Percentiles rank a stretch among this genome's conserved stretches.
Conservation (phyloP, 176 grass and related monocot genomes). For the Oryza glumipatula region DNA sequence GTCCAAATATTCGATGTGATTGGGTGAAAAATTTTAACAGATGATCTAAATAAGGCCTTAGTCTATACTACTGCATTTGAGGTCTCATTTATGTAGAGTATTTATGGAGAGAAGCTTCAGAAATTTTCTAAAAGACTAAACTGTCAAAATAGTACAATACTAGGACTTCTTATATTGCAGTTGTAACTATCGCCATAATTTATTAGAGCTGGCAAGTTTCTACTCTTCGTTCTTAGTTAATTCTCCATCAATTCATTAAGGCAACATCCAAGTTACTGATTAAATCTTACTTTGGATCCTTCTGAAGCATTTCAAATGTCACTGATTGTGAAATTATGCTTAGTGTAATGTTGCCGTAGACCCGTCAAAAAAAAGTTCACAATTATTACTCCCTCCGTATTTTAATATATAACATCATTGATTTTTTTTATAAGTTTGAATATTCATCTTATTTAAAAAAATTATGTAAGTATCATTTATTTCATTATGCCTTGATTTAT, state of each 20-base stretch:
- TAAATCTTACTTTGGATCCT: not conserved
- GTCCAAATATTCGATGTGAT: too few species aligned
- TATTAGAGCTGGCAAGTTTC: constrained; percentile 25
- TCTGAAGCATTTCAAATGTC: not conserved
- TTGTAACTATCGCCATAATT: constrained; percentile 24
- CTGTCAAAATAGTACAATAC: not conserved
- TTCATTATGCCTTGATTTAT: too few species aligned
- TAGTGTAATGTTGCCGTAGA: not conserved
- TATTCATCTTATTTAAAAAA: too few species aligned
- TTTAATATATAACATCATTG: too few species aligned
- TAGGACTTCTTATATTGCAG: not conserved
- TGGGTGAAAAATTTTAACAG: too few species aligned
- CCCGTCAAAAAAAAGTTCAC: not conserved
- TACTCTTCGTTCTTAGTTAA: not conserved
- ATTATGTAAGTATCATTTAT: too few species aligned
- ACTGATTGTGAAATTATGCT: not conserved
- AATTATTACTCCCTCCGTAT: not conserved
- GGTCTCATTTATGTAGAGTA: not conserved
- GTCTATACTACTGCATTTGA: not conserved
- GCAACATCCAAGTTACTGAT: not conserved
- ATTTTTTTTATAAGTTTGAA: too few species aligned
- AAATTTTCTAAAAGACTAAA: not conserved
- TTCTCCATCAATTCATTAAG: not conserved
- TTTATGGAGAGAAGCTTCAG: not conserved
- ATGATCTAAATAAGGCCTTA: too few species aligned